Percentiles rank a stretch among this genome's conserved stretches.
Evolutionary conservation across 495 filamentous ascomycete genomes (phyloP).

Genomic region (Bathelium albidoporum): DNA sequence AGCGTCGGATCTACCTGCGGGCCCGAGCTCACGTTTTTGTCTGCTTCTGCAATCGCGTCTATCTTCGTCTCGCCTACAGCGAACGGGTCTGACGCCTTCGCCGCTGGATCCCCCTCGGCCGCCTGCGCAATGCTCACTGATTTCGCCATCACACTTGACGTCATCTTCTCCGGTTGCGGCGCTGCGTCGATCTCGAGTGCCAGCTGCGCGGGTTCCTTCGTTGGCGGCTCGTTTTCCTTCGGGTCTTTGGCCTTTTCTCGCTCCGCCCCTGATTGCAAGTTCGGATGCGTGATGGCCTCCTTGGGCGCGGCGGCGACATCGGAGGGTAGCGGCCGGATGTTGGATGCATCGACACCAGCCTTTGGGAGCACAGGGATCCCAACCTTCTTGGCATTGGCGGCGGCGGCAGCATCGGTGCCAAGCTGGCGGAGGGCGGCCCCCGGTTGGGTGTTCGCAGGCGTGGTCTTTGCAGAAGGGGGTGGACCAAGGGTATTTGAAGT

Average conservation of each 20-base stretch:
- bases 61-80: conserved; percentile 6
- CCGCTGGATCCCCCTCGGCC: neutral
- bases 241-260: conserved; percentile 11
- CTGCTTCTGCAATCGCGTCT: neutral
- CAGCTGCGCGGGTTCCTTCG: neutral
- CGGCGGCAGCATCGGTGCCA: conserved; percentile 11
- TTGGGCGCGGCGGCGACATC: neutral
- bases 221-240: conserved; percentile 13
- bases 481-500: conserved; percentile 1
- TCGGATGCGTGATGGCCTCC: neutral
- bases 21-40: neutral
- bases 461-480: conserved; percentile 6
- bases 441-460: conserved; percentile 10
- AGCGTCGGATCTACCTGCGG: conserved; percentile 2
- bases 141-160: neutral
- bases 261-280: neutral
- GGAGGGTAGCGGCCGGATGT: conserved; percentile 1
- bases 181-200: neutral
- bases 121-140: neutral
- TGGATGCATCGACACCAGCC: neutral
- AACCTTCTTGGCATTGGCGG: conserved; percentile 7
- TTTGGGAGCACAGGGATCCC: neutral
- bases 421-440: conserved; percentile 10
- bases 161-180: conserved; percentile 3
- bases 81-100: conserved; percentile 4